Evolutionary conservation across 805 yeast species (phyloP), one percentile per base, ranked within the genome.

Genomic region (Candida koratica): DNA sequence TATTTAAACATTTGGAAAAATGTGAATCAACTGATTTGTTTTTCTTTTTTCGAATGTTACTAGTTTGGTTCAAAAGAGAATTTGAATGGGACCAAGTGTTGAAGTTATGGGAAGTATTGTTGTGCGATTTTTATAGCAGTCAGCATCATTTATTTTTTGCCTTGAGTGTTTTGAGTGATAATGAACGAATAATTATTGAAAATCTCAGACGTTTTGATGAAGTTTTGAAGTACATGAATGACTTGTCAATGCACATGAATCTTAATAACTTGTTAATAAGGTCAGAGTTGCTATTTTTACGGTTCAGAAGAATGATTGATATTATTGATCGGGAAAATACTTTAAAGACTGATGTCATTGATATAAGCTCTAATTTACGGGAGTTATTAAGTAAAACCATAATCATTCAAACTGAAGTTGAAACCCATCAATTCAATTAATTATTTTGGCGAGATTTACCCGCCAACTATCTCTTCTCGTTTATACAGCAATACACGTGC

Each of bases 41-140:
- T 55, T 93, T 93, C 69, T 88, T 89, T 50, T 93, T 93, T 67
- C 69, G 97, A 42, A 90, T 93, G 97, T 63, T 93, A 11, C 66
- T 93, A 25, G 97, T 93, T 2, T 89, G 96, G 96, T 93, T 75
- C 56, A 93, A 93, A 56, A 75, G 98, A 33, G 98, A 93, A 52
- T 81, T 93, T 44, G 73, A 71, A 17, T 84, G 90, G 74, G 75
- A 75, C 32, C 85, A 85, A 37, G 84, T 86, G 1, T 62, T 84
- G 52, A 66, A 74, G 18, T 67, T 90, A n/a, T 90, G 97, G 97
- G 98, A 90, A 53, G 79, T 84, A 3, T 65, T 93, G 31, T 86
- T 93, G 80, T 90, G 97, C 0, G 90, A 90, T 60, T 82, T 64
- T 50, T 79, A 85, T 51, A 75, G 90, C 0, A 79, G 93, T 5